Evolutionary conservation across 1,139 yeast species (phyloP), one percentile per base, ranked within the genome.

Genomic region (Hansenula sp.): DNA sequence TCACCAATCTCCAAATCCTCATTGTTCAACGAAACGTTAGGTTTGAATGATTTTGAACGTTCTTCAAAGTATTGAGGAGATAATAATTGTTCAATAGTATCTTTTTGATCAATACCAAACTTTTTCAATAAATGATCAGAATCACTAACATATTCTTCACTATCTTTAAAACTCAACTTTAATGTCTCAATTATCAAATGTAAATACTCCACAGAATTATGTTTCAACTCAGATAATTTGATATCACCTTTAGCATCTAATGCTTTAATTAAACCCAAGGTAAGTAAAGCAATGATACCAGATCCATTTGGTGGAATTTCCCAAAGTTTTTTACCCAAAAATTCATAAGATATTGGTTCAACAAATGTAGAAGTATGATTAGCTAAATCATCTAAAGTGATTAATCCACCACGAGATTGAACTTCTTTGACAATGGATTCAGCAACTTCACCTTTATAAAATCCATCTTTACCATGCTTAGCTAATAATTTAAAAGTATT

Each of bases 231-330:
- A 20, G 60, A 52, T 34, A 82, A 58, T 40, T 77, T 66, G 25
- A 81, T 66, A 10, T 53, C 60, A 1, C 77, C 76, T 26, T 60
- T 48, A 16, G 66, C 69, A 39, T 79, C 76, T 43, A 81, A 64
- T 34, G 76, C 74, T 47, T 73, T 74, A 45, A 86, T 71, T 34
- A 82, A 66, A 0, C 94, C 94, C 40, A 83, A 61, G 0, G 90
- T 78, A 33, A 82, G 62, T 36, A 84, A 64, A 0, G 89, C 92
- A 35, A 84, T 84, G 29, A 84, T 62, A 2, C 94, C 94, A 41
- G 84, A 87, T 5, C 94, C 89, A 57, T 81, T 85, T 24, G 95
- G 94, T 8, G 95, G 92, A 45, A 82, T 80, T 56, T 83, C 92
- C 83, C 87, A 82, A 46, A 77, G 54, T 45, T 70, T 64, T 42